Base-by-base conservation (phyloP, 2,329 filamentous ascomycete genomes). In the Botryotinia narcissicola region DNA sequence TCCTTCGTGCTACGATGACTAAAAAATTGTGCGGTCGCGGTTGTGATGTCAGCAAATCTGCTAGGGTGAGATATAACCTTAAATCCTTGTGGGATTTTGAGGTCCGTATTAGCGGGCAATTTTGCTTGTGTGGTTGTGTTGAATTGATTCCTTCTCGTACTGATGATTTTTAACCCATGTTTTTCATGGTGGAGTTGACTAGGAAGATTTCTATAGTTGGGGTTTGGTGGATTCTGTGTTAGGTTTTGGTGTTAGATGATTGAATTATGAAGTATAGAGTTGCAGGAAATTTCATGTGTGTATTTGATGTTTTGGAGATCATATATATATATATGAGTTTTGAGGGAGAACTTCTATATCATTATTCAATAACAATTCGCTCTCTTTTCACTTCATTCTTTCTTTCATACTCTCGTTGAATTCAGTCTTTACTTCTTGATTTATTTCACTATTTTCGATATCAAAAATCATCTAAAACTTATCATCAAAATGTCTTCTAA, bases 401-500 rank as follows among this genome's bases (percentile, higher is more conserved):
- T 54, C 32, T 22, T 40, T 42, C n/a, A 14, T 22, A 57, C 48
- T 42, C 48, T 57, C 18, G 12, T 32, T 29, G 5, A 32, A 57
- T 25, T 9, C 37, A 32, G 5, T 32, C 6, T 57, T 42, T 16
- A 57, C n/a, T 57, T 9, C 3, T 42, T 42, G 18, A 57, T 22
- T 42, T 25, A 9, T 32, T 25, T 3, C 37, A 57, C 35, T 1
- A 20, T 57, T 42, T 18, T 14, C 32, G 14, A 9, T 37, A 42
- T 6, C n/a, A 2, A 25, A 22, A 68, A 22, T 9, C 18, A 68
- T 22, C 22, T 1, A 16, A 42, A 42, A 4, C 7, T 9, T 25
- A 22, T 32, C 61, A 63, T 22, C 32, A 48, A 68, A 35, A 72
- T 72, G 71, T 72, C 63, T 46, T 22, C 63, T n/a, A 68, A 60